Conservation (phyloP, 768 basidiomycete genomes). For the Daedaleopsis sinensis region DNA sequence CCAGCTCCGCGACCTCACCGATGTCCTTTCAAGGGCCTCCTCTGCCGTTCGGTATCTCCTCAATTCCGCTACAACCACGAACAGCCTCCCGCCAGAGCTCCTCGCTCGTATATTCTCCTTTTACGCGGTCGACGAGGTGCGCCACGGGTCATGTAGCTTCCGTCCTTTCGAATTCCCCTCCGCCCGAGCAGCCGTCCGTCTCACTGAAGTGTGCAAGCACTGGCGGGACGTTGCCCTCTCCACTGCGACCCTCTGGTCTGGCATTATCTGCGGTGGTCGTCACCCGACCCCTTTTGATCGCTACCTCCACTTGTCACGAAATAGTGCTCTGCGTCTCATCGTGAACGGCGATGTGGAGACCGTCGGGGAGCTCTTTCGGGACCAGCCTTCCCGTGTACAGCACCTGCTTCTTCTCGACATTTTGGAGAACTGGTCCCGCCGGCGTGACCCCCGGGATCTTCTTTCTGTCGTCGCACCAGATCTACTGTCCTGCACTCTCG, state of each 20-base stretch:
- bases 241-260: not conserved
- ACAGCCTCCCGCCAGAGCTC: not conserved
- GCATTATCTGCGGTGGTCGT: not conserved
- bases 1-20: not conserved
- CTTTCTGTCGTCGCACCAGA: not conserved
- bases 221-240: not conserved
- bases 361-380: not conserved
- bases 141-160: not conserved
- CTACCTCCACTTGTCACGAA: not conserved
- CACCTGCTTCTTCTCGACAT: not conserved
- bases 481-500: not conserved
- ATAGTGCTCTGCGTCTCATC: not conserved
- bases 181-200: not conserved
- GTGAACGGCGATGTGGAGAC: not conserved
- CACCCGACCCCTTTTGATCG: not conserved
- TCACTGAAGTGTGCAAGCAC: constrained; percentile 1
- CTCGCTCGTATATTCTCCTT: not conserved
- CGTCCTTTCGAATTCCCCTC: not conserved
- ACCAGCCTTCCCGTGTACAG: not conserved
- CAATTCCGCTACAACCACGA: not conserved
- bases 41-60: not conserved
- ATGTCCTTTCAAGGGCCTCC: not conserved
- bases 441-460: not conserved
- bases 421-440: not conserved
- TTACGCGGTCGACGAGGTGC: not conserved